Conservation (phyloP, 495 filamentous ascomycete species). For the Talaromyces thailandensis region DNA sequence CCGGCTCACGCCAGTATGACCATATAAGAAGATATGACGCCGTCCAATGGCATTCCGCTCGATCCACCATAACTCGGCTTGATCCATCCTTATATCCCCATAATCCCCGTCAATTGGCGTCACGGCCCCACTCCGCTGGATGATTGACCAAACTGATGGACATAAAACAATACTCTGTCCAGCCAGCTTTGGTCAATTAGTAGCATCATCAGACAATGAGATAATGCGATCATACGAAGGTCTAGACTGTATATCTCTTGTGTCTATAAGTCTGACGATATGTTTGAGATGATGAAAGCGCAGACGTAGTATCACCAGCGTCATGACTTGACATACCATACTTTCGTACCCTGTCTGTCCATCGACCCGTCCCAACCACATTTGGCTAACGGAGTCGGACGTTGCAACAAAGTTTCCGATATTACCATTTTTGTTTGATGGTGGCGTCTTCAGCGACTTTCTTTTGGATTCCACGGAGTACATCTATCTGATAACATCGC, state of each 20-base stretch:
- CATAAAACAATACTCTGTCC: background rate
- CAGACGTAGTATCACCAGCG: too few relatives aligned
- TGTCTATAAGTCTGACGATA: too few relatives aligned
- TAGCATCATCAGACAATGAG: background rate
- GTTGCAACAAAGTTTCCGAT: background rate
- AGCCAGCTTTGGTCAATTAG: background rate
- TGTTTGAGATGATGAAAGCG: too few relatives aligned
- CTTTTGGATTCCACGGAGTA: background rate
- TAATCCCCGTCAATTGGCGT: background rate
- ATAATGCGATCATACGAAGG: background rate
- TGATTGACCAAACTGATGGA: background rate
- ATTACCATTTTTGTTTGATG: background rate
- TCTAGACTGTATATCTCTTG: background rate
- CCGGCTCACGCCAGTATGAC: background rate
- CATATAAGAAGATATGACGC: background rate
- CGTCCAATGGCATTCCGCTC: background rate
- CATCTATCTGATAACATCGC: background rate
- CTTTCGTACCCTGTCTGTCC: too few relatives aligned
- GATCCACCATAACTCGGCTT: background rate
- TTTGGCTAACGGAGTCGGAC: background rate
- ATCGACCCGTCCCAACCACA: background rate
- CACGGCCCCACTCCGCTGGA: background rate
- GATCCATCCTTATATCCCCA: background rate
- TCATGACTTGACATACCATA: too few relatives aligned
- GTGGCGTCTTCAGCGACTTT: background rate